A percentile compares a stretch with the other conserved stretches of the same genome.
phyloP scores from a whole-genome alignment of 768 basidiomycete genomes.

The Pisolithus tinctorius region DNA sequence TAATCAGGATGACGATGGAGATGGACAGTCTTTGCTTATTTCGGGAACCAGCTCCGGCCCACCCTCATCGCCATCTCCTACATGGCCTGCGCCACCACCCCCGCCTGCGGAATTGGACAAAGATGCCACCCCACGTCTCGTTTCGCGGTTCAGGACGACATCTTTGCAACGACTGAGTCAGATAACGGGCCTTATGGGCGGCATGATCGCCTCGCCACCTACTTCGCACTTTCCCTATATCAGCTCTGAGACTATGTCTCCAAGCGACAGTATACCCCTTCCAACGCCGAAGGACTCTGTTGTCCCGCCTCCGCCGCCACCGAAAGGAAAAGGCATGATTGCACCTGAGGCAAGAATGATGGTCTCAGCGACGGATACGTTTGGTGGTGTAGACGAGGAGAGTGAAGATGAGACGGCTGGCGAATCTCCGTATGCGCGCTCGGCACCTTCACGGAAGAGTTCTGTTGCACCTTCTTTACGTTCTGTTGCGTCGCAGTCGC shows the following conservation, averaged over 20 bases:
- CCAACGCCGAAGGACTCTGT: conserved; percentile 22
- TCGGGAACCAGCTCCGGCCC: conserved; percentile 10
- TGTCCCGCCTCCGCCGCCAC: conserved; percentile 12
- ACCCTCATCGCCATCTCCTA: conserved; percentile 13
- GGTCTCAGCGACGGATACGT: conserved; percentile 30
- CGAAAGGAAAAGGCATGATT: conserved; percentile 5
- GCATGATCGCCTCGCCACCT: conserved; percentile 36
- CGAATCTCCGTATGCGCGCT: not conserved
- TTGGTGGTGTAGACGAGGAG: conserved; percentile 26
- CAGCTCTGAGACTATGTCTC: conserved; percentile 34
- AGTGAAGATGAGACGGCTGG: conserved; percentile 1
- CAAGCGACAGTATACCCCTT: conserved; percentile 14
- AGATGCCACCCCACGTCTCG: conserved; percentile 19
- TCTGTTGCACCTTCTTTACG: conserved; percentile 14
- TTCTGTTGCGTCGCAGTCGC: conserved; percentile 25
- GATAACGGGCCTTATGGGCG: conserved; percentile 4
- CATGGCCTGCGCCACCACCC: conserved; percentile 27
- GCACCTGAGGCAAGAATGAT: conserved; percentile 21
- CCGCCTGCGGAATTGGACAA: conserved; percentile 19
- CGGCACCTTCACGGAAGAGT: not conserved
- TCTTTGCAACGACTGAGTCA: conserved; percentile 23
- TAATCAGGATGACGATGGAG: not conserved
- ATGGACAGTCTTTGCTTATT: conserved; percentile 12
- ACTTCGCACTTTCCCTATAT: conserved; percentile 35
- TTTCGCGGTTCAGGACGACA: conserved; percentile 22